These are phyloP conservation scores for Phytophthora citricola DNA, from an alignment of 352 stramenopile genomes.

Conservation along the genomic window DNA sequence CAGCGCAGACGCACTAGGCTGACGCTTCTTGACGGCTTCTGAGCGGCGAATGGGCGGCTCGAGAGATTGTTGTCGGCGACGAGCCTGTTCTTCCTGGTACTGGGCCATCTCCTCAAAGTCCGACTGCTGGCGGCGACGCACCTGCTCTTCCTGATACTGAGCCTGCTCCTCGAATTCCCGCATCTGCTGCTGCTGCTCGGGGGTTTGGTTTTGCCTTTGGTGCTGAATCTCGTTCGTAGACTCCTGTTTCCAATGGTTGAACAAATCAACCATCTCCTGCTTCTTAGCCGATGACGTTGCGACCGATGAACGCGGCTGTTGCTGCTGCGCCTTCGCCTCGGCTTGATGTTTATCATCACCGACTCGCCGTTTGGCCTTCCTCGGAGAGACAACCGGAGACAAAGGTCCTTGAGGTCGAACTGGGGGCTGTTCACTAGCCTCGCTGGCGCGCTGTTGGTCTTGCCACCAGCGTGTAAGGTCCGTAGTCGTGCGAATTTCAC, in stretches of 20 bases:
- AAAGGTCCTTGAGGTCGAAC: constrained; percentile 13
- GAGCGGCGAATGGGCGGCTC: constrained; percentile 15
- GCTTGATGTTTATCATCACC: constrained; percentile 13
- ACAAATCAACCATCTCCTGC: constrained; percentile 45
- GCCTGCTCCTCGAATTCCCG: constrained; percentile 39
- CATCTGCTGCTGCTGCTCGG: constrained; percentile 29
- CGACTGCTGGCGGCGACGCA: constrained; percentile 33
- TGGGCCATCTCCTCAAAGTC: constrained; percentile 39
- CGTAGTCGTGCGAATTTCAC: constrained; percentile 51
- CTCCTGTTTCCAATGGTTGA: constrained; percentile 43
- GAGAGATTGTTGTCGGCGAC: constrained; percentile 28
- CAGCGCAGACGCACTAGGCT: constrained; percentile 21
- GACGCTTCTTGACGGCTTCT: constrained; percentile 19
- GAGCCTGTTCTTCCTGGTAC: constrained; percentile 38
- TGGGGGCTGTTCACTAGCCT: constrained; percentile 11
- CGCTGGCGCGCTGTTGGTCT: constrained; percentile 35
- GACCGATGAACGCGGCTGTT: constrained; percentile 11
- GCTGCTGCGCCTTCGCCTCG: constrained; percentile 12
- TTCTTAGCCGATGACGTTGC: constrained; percentile 21
- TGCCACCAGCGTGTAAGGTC: constrained; percentile 58
- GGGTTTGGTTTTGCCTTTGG: constrained; percentile 21
- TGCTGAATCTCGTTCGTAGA: constrained; percentile 35
- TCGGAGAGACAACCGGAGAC: constrained; percentile 25
- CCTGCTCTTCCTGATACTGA: constrained; percentile 38
- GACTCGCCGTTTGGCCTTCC: constrained; percentile 13